phyloP scores from a whole-genome alignment of 768 basidiomycete genomes.

The Amanita brunnescens region DNA sequence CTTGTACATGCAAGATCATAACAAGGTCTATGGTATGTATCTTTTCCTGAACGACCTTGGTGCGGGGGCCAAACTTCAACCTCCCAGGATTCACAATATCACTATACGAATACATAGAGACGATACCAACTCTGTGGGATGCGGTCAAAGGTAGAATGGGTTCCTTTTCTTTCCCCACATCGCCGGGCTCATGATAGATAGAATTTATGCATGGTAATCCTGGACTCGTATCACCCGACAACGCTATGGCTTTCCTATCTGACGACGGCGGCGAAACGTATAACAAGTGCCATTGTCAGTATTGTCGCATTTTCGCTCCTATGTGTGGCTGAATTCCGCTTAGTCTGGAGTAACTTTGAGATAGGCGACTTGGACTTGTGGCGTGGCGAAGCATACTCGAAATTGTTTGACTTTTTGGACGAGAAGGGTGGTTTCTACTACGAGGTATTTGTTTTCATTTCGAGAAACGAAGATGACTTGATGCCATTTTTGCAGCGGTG shows the following conservation, averaged over 20 bases:
- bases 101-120: slow-evolving; percentile 73
- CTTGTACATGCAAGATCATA: slow-evolving; percentile 74
- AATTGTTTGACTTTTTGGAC: slow-evolving; percentile 81
- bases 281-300: slow-evolving; percentile 67
- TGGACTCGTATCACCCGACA: slow-evolving; percentile 51
- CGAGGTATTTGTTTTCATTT: slow-evolving; percentile 34
- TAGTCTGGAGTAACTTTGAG: slow-evolving; percentile 94
- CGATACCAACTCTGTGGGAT: slow-evolving; percentile 83
- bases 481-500: slow-evolving; percentile 45
- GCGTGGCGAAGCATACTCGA: slow-evolving; percentile 72
- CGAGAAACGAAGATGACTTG: neutral
- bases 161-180: neutral
- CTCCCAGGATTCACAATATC: slow-evolving; percentile 69
- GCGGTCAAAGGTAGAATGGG: slow-evolving; percentile 49
- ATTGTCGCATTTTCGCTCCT: neutral
- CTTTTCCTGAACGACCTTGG: neutral
- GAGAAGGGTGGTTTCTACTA: slow-evolving; percentile 82
- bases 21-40: slow-evolving; percentile 69
- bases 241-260: slow-evolving; percentile 75
- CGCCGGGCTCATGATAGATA: slow-evolving; percentile 20
- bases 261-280: slow-evolving; percentile 68
- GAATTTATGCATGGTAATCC: slow-evolving; percentile 68
- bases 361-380: slow-evolving; percentile 81
- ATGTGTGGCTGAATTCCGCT: slow-evolving; percentile 2
- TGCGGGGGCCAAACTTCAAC: neutral